Percentiles rank a stretch among this genome's conserved stretches.
Evolutionary conservation across 331 rosid genomes (phyloP).

Genomic region (Quercus tomentella): DNA sequence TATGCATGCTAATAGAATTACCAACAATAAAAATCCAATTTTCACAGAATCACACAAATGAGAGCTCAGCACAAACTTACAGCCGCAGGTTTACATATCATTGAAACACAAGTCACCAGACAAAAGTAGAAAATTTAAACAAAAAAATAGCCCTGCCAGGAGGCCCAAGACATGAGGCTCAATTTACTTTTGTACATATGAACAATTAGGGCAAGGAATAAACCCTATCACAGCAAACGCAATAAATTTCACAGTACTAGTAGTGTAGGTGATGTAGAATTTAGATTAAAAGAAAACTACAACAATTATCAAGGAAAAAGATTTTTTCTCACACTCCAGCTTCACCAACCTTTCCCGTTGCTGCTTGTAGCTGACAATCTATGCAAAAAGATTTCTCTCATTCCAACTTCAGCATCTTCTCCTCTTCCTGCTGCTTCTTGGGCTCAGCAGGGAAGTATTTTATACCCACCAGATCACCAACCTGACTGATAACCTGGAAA

Average conservation of each 20-base stretch:
- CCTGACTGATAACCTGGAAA: slow-evolving; percentile 61
- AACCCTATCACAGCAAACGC: not conserved
- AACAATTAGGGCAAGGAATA: not conserved
- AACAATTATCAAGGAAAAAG: not conserved
- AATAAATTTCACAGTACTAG: not conserved
- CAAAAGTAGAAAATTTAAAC: too few species aligned
- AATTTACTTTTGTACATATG: too few species aligned
- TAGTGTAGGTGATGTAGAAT: not conserved
- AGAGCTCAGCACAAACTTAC: too few species aligned
- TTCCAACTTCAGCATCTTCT: not conserved
- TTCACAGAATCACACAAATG: too few species aligned
- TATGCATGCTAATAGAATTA: too few species aligned
- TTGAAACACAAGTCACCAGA: too few species aligned
- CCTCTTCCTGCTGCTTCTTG: slow-evolving; percentile 38
- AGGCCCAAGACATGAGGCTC: too few species aligned
- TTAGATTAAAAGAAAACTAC: not conserved
- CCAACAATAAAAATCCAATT: too few species aligned
- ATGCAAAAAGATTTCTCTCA: not conserved
- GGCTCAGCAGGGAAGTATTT: slow-evolving; percentile 90
- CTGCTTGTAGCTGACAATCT: not conserved
- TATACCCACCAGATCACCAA: slow-evolving; percentile 83
- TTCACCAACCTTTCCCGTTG: not conserved
- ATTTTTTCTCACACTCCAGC: not conserved
- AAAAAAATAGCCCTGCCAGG: too few species aligned
- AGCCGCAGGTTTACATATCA: too few species aligned